These are phyloP conservation scores for Tolypocladium cylindrosporum DNA, from an alignment of 2,329 filamentous ascomycete genomes.

Conservation along the genomic window DNA sequence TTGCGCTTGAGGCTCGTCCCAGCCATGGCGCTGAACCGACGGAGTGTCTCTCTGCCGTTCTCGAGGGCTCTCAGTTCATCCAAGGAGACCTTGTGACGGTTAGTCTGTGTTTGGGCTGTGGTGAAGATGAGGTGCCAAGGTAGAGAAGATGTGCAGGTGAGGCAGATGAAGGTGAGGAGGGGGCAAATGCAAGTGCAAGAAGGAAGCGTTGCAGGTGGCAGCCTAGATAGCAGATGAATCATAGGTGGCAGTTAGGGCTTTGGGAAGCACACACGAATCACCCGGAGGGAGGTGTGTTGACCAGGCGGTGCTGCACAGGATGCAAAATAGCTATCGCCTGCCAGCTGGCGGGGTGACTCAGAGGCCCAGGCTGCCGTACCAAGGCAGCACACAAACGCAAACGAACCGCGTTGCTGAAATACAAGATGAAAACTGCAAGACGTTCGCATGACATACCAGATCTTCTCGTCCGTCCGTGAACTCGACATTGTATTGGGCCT, in stretches of 20 bases:
- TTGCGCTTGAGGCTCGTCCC: slow-evolving; percentile 19
- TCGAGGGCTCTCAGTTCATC: slow-evolving; percentile 18
- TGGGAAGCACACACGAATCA: not conserved
- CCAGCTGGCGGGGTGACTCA: not conserved
- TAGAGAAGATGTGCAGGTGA: not conserved
- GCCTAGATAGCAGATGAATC: not conserved
- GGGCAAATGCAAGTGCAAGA: not conserved
- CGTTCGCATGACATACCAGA: slow-evolving; percentile 20
- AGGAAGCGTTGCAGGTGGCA: not conserved
- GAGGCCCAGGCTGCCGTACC: not conserved
- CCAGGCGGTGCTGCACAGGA: not conserved
- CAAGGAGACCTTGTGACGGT: slow-evolving; percentile 18
- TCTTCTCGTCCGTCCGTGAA: slow-evolving; percentile 36
- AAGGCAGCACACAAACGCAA: not conserved
- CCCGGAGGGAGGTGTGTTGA: not conserved
- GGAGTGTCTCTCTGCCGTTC: slow-evolving; percentile 21
- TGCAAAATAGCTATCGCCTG: not conserved
- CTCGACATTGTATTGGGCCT: slow-evolving; percentile 26
- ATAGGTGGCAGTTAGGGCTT: not conserved
- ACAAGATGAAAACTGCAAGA: not conserved
- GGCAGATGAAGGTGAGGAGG: not conserved
- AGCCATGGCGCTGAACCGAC: slow-evolving; percentile 10
- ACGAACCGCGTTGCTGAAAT: no score
- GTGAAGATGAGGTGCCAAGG: not conserved
- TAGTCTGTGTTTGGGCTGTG: slow-evolving; percentile 2